A percentile compares a stretch with the other conserved stretches of the same genome.
Evolutionary conservation across 2,329 filamentous ascomycete genomes (phyloP).

Genomic region (Aspergillus glaucus): DNA sequence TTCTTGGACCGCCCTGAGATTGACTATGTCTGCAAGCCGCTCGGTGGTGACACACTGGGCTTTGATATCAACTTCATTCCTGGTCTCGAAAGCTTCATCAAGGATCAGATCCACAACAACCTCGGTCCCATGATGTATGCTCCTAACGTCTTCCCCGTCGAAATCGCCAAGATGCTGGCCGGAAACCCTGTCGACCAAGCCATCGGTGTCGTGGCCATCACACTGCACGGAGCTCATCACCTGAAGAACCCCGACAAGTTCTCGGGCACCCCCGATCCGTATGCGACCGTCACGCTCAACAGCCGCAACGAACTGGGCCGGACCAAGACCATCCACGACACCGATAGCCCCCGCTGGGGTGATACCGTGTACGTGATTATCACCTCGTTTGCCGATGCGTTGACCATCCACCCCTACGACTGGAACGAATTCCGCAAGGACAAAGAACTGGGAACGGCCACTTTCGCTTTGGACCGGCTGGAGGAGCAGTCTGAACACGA

Average conservation of each 20-base stretch:
- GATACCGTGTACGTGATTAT: constrained; percentile 95
- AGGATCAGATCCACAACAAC: constrained; percentile 92
- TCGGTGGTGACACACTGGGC: constrained; percentile 89
- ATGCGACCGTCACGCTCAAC: constrained; percentile 78
- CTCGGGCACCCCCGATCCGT: constrained; percentile 84
- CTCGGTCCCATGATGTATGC: constrained; percentile 96
- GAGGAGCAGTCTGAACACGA: constrained; percentile 73
- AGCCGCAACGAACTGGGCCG: constrained; percentile 72
- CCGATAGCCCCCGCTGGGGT: constrained; percentile 84
- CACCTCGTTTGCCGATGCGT: constrained; percentile 78
- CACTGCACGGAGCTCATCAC: constrained; percentile 81
- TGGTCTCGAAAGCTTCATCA: constrained; percentile 85
- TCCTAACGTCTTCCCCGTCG: constrained; percentile 95
- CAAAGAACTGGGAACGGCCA: constrained; percentile 84
- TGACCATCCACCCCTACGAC: constrained; percentile 81
- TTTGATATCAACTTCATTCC: constrained; percentile 99
- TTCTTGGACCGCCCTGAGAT: constrained; percentile 85
- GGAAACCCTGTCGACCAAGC: constrained; percentile 92
- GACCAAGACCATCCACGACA: constrained; percentile 83
- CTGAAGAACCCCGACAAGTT: constrained; percentile 96
- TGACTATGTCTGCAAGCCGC: constrained; percentile 95
- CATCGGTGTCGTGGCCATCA: constrained; percentile 86
- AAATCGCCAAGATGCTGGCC: constrained; percentile 96
- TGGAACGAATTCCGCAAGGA: constrained; percentile 96
- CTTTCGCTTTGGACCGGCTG: constrained; percentile 76